Base-by-base conservation (phyloP, 257 asterid species). In the Verbena officinalis region DNA sequence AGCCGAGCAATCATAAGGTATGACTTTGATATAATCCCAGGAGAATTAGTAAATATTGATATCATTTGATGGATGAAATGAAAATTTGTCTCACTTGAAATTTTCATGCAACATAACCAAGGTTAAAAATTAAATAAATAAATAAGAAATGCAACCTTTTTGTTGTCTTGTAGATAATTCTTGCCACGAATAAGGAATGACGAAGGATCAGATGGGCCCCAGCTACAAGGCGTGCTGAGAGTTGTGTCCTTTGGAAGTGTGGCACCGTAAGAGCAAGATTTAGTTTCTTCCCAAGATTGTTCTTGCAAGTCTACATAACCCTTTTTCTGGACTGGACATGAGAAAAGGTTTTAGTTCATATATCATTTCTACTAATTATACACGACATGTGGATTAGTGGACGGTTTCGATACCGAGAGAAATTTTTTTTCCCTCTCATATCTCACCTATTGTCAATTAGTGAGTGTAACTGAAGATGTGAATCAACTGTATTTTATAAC, bases 121-220 rank as follows among this genome's bases (percentile, higher is more conserved):
- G 53, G 34, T n/a, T 14, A 22, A 53, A 15, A 45, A 65, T 1
- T 9, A 34, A 11, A 13, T 36, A 54, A 34, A 30, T 40, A 6
- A 33, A 48, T 46, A 52, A 36, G 1, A 9, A 7, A 13, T 20
- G 42, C 23, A 56, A 91, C 98, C 95, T 91, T 89, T 75, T 76
- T 72, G 39, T 68, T 81, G 75, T 89, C 95, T 67, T 78, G 49
- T 24, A 89, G 74, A 73, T 88, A 89, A 55, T 78, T 89, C 45
- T 78, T 74, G n/a, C 95, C 95, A 11, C 96, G 96, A 65, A 91
- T 68, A 61, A 84, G 79, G 65, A 84, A 91, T 1, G 94, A 80
- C 12, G 91, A 76, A 65, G 96, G 91, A 80, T 88, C 95, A 7
- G 82, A 83, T 50, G 75, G 68, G 7, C 91, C 82, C 84, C 93